Evolutionary conservation across 2,329 filamentous ascomycete genomes (phyloP), one percentile per base, ranked within the genome.

Genomic region (Trichoderma koningii): DNA sequence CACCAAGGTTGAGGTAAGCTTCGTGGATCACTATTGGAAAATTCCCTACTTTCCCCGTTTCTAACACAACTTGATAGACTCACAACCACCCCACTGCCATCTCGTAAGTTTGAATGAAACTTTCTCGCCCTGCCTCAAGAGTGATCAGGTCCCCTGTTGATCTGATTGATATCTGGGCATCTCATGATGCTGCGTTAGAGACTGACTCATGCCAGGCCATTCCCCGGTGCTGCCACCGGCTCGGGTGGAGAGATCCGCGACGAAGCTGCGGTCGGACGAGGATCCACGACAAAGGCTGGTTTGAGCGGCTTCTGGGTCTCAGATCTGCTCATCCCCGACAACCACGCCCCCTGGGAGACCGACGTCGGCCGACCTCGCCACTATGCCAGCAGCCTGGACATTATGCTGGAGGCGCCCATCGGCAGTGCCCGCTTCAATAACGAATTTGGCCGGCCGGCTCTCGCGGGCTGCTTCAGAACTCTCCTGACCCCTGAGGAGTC

Each of bases 21-120:
- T 63, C 17, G 19, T 17, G 26, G 23, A 2, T 19, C n/a, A n/a
- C 3, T 9, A 1, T 12, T 34, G 19, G 3, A 26, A 3, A 1
- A 6, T 6, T 21, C 47, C 2, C 42, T 61, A 14, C 12, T 21
- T 9, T 53, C 5, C 5, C 6, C 7, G 5, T 30, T 61, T 41
- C 45, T 28, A 41, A 65, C 63, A 14, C 12, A 6, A 15, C 23
- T 26, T 5, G 12, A 34, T 21, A 71, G 80, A 98, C 95, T 1
- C 94, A 98, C 80, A 98, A 98, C 77, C 94, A 98, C 74, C 94
- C 94, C 2, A 98, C 95, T 6, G 94, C 94, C 9, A 96, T 99
- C 61, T 97, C 93, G 69, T 71, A 67, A 66, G 70, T 69, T 7
- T 17, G 14, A 9, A n/a, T 17, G 30, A 23, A 3, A 21, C 3